phyloP scores from a whole-genome alignment of 2,329 filamentous ascomycete genomes.

The Phialocephala subalpina region DNA sequence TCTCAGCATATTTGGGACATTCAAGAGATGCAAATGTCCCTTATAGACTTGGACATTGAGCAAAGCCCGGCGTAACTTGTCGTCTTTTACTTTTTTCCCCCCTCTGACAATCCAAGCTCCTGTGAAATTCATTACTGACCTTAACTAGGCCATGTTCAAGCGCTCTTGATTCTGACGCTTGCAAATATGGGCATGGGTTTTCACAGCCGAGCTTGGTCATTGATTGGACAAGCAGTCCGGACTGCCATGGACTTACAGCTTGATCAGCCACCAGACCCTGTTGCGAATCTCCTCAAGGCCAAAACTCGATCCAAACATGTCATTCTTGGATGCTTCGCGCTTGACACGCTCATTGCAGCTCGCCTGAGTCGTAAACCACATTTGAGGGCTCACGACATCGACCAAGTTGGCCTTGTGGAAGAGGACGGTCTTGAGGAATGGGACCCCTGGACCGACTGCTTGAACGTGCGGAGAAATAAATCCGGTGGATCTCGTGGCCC shows the following conservation, averaged over 20 bases:
- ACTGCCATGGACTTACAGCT: conserved; percentile 54
- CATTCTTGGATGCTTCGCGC: conserved; percentile 65
- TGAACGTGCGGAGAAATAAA: conserved; percentile 46
- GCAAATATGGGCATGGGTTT: conserved; percentile 67
- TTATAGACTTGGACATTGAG: not conserved
- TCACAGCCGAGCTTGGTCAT: conserved; percentile 66
- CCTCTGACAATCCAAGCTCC: not conserved
- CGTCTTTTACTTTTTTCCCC: not conserved
- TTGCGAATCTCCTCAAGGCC: conserved; percentile 32
- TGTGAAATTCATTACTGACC: not conserved
- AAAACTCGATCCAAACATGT: conserved; percentile 49
- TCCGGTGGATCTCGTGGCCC: conserved; percentile 39
- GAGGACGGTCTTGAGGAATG: conserved; percentile 78
- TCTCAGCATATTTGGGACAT: not conserved
- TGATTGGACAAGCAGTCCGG: conserved; percentile 70
- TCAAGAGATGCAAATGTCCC: not conserved
- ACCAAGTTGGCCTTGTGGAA: conserved; percentile 56
- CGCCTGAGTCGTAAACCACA: conserved; percentile 59
- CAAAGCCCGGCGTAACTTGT: not conserved
- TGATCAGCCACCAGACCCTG: conserved; percentile 42
- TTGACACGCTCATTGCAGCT: conserved; percentile 66
- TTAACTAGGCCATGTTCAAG: conserved; percentile 55
- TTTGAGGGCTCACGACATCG: conserved; percentile 56
- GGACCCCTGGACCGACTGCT: conserved; percentile 71
- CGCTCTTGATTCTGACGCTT: conserved; percentile 66